Conservation (phyloP, 163 green algal species). For the Trebouxiophyceae sp. region DNA sequence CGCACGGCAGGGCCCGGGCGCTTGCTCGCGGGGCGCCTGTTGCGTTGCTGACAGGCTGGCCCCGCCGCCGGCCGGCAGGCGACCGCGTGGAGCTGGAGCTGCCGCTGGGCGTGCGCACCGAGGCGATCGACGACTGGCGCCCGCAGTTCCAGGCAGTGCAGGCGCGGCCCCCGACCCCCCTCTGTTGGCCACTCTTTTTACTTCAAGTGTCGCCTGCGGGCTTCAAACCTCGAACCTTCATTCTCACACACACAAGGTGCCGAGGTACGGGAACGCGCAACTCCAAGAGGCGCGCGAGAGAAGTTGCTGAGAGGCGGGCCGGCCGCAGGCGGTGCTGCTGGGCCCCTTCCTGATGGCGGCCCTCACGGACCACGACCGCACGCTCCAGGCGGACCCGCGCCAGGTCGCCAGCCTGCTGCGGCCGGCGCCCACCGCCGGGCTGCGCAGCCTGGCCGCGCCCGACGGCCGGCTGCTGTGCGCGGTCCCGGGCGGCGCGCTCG, state of each 20-base stretch:
- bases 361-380: slow-evolving; percentile 27
- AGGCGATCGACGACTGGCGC: slow-evolving; percentile 34
- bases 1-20: slow-evolving; percentile 7
- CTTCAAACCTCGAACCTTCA: neutral
- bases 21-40: neutral
- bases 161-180: neutral
- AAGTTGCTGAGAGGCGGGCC: neutral
- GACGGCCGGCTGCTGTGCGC: too few relatives aligned
- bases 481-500: too few relatives aligned
- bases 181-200: too few relatives aligned
- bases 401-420: too few relatives aligned
- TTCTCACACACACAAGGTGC: neutral
- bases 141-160: slow-evolving; percentile 11
- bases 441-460: too few relatives aligned
- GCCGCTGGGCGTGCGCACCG: slow-evolving; percentile 27
- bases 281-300: neutral
- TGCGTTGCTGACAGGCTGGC: neutral
- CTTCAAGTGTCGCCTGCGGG: neutral
- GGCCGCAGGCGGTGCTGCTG: slow-evolving; percentile 40
- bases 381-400: slow-evolving; percentile 9
- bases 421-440: too few relatives aligned
- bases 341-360: slow-evolving; percentile 50
- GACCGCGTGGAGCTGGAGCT: slow-evolving; percentile 34
- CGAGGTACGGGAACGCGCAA: too few relatives aligned
- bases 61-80: slow-evolving; percentile 3